Percentiles rank a stretch among this genome's conserved stretches.
These are phyloP conservation scores for Pseudocercospora fuligena DNA, from an alignment of 2,329 filamentous ascomycete genomes.

Conservation along the genomic window DNA sequence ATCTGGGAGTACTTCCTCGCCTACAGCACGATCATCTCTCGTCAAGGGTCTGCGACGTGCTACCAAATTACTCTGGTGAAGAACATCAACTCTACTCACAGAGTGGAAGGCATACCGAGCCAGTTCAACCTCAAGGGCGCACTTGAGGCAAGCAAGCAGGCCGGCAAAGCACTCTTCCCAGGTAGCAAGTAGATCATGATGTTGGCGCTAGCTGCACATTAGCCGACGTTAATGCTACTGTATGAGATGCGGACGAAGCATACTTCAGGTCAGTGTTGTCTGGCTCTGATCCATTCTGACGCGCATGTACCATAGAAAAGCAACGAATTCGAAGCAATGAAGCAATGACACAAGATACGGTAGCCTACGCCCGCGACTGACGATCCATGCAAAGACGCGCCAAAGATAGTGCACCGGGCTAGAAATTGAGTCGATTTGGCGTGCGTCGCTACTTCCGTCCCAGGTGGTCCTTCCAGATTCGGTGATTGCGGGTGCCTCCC, in stretches of 20 bases:
- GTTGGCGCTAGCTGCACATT: neutral
- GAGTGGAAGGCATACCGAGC: slow-evolving; percentile 71
- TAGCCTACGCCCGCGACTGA: neutral
- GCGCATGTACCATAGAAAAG: neutral
- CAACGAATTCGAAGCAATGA: neutral
- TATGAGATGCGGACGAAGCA: neutral
- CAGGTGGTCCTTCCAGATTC: neutral
- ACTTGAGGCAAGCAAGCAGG: slow-evolving; percentile 55
- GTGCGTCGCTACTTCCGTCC: neutral
- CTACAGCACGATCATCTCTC: slow-evolving; percentile 80
- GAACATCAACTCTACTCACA: slow-evolving; percentile 87
- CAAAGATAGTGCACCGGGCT: neutral
- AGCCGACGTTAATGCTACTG: neutral
- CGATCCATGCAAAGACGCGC: neutral
- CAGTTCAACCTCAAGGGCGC: slow-evolving; percentile 74
- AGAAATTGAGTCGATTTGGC: neutral
- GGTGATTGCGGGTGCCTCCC: neutral
- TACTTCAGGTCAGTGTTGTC: neutral
- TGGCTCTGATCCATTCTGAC: neutral
- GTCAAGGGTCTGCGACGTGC: slow-evolving; percentile 83
- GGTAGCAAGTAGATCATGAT: slow-evolving; percentile 27
- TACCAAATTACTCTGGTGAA: slow-evolving; percentile 87
- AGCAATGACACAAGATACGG: neutral
- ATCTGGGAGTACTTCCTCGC: slow-evolving; percentile 94
- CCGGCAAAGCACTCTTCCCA: slow-evolving; percentile 40